Percentiles rank a stretch among this genome's conserved stretches.
Evolutionary conservation across 179 eudicot species (phyloP).

Genomic region (Dionaea muscipula): DNA sequence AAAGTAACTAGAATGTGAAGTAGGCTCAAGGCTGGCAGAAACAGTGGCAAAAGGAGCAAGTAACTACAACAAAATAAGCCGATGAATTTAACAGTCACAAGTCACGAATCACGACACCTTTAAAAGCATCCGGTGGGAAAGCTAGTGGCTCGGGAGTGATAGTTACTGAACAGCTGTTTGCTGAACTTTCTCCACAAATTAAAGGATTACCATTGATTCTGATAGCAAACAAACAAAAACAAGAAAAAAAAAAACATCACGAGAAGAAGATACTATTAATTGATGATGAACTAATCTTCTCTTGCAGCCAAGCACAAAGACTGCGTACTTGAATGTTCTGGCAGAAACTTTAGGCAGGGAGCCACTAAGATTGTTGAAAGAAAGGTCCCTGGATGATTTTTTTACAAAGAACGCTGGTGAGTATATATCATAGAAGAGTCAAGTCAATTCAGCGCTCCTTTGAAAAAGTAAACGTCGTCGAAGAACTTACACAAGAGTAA

Average conservation of each 20-base stretch:
- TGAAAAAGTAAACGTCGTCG: background rate
- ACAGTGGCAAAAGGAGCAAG: background rate
- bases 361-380: slow-evolving; percentile 72
- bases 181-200: slow-evolving; percentile 50
- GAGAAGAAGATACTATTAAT: too few species aligned
- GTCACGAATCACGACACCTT: slow-evolving; percentile 31
- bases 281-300: background rate
- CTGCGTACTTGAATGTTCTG: slow-evolving; percentile 52
- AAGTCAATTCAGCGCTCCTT: too few species aligned
- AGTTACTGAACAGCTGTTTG: slow-evolving; percentile 60
- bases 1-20: slow-evolving; percentile 4
- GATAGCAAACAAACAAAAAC: slow-evolving; percentile 14
- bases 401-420: slow-evolving; percentile 3
- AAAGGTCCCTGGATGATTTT: slow-evolving; percentile 47
- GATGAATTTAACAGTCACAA: background rate
- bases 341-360: slow-evolving; percentile 56
- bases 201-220: slow-evolving; percentile 74
- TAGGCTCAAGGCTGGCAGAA: background rate
- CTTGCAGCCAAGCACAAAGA: slow-evolving; percentile 2
- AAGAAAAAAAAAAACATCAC: slow-evolving; percentile 5
- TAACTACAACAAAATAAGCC: background rate
- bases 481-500: slow-evolving; percentile 38
- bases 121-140: slow-evolving; percentile 50
- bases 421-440: background rate
- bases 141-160: slow-evolving; percentile 65